Conservation (phyloP, 2,329 filamentous ascomycete species). For the Zymoseptoria passerinii region DNA sequence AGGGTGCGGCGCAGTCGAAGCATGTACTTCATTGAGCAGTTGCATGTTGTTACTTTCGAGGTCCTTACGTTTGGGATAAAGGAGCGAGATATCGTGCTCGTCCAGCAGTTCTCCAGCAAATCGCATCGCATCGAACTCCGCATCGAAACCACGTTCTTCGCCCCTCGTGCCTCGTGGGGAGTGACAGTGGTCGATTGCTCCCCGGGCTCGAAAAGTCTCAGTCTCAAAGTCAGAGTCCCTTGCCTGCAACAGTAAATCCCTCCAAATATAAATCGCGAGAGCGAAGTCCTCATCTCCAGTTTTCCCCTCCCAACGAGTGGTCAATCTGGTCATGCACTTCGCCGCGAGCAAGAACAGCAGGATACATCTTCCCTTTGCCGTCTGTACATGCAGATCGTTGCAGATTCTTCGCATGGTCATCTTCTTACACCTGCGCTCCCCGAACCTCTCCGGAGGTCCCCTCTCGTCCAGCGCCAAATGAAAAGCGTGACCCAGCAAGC, state of each 20-base stretch:
- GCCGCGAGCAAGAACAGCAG: neutral
- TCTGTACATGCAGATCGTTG: neutral
- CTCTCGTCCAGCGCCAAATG: neutral
- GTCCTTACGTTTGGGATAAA: no score
- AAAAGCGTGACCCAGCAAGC: neutral
- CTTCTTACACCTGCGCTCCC: neutral
- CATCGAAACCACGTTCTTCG: no score
- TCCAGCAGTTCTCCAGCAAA: no score
- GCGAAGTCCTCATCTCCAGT: neutral
- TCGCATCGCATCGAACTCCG: no score
- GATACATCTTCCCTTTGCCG: neutral
- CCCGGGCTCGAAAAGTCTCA: no score
- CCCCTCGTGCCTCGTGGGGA: no score
- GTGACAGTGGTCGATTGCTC: no score
- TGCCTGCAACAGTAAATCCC: no score
- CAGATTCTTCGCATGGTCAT: neutral
- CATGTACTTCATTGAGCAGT: neutral
- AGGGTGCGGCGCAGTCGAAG: neutral
- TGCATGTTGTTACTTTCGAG: neutral
- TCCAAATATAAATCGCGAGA: no score
- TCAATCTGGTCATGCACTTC: neutral
- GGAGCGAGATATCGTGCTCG: no score
- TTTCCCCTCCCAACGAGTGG: neutral
- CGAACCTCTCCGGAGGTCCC: neutral
- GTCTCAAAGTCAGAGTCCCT: no score